These are phyloP conservation scores for Jatropha podagrica DNA, from an alignment of 441 rosid genomes.

Conservation along the genomic window DNA sequence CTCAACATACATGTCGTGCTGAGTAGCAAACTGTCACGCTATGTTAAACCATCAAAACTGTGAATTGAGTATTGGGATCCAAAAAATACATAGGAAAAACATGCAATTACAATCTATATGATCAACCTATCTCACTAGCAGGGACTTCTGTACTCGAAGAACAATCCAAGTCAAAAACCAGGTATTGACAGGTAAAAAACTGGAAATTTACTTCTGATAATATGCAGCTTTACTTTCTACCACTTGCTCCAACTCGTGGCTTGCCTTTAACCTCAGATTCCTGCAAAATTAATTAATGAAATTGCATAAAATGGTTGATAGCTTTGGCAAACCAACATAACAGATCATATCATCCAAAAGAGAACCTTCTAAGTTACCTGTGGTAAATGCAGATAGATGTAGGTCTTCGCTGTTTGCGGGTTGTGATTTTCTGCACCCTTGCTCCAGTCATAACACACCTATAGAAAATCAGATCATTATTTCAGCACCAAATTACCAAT, in stretches of 20 bases:
- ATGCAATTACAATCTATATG: neutral
- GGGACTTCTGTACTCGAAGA: neutral
- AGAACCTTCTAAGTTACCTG: slow-evolving; percentile 43
- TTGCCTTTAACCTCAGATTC: slow-evolving; percentile 88
- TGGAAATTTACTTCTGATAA: neutral
- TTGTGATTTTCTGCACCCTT: slow-evolving; percentile 99
- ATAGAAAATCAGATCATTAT: slow-evolving; percentile 19
- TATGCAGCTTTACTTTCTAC: slow-evolving; percentile 51
- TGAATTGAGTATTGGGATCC: neutral
- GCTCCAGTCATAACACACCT: slow-evolving; percentile 97
- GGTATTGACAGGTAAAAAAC: neutral
- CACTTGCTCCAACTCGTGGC: slow-evolving; percentile 66
- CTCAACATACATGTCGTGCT: neutral
- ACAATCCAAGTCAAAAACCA: neutral
- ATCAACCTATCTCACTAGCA: neutral
- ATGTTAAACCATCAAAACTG: neutral
- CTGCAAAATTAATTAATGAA: slow-evolving; percentile 33
- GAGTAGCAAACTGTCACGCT: neutral
- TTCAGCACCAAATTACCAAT: neutral
- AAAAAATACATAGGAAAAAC: neutral
- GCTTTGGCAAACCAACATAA: neutral
- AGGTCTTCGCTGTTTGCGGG: slow-evolving; percentile 82
- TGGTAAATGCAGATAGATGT: slow-evolving; percentile 79
- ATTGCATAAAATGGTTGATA: neutral
- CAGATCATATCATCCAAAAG: neutral